A percentile compares a stretch with the other conserved stretches of the same genome.
These are phyloP conservation scores for Coemansia biformis DNA, from an alignment of 192 early-diverging fungal species.

Conservation along the genomic window DNA sequence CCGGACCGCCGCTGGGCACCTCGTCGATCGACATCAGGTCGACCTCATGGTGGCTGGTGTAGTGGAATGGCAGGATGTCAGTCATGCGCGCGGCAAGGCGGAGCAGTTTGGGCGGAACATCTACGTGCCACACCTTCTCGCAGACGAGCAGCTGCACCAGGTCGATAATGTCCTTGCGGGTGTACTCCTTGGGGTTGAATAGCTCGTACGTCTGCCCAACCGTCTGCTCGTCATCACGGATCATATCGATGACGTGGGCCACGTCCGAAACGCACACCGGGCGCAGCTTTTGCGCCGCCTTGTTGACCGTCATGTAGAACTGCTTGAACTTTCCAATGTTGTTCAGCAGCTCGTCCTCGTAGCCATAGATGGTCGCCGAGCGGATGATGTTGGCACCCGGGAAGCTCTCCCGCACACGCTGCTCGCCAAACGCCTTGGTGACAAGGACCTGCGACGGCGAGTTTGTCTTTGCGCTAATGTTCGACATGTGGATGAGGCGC, in stretches of 20 bases:
- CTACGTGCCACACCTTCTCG: slow-evolving; percentile 58
- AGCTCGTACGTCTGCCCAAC: slow-evolving; percentile 88
- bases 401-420: slow-evolving; percentile 81
- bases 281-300: slow-evolving; percentile 39
- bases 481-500: slow-evolving; percentile 85
- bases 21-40: slow-evolving; percentile 76
- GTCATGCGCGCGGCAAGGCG: slow-evolving; percentile 60
- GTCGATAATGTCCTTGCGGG: slow-evolving; percentile 64
- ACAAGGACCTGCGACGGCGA: slow-evolving; percentile 72
- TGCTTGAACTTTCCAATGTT: slow-evolving; percentile 62
- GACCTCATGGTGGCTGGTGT: slow-evolving; percentile 80
- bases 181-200: slow-evolving; percentile 73
- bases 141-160: slow-evolving; percentile 62
- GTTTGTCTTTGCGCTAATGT: slow-evolving; percentile 71
- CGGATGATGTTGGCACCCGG: slow-evolving; percentile 93
- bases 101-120: slow-evolving; percentile 67
- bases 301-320: slow-evolving; percentile 41
- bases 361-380: slow-evolving; percentile 79
- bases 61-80: slow-evolving; percentile 68
- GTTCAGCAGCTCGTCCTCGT: slow-evolving; percentile 91
- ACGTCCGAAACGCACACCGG: slow-evolving; percentile 73
- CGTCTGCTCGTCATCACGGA: slow-evolving; percentile 66
- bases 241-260: slow-evolving; percentile 71
- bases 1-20: slow-evolving; percentile 53
- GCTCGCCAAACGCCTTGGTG: slow-evolving; percentile 90